A percentile compares a stretch with the other conserved stretches of the same genome.
Conservation (phyloP, 2,329 filamentous ascomycete genomes). For the Aspergillus sp. region DNA sequence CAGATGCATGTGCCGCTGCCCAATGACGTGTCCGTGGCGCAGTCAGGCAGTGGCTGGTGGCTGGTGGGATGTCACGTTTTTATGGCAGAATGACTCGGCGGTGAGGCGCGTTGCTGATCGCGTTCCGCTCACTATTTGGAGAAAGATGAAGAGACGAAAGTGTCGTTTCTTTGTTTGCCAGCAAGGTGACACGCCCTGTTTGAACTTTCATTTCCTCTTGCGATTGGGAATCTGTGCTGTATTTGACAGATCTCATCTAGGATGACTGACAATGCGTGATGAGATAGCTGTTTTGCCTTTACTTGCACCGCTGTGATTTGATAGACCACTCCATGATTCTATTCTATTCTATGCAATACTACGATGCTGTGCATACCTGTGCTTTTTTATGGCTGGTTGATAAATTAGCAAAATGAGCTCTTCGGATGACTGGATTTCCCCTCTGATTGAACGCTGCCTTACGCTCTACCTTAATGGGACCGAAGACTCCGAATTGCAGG, state of each 20-base stretch:
- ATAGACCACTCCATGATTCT: too few species aligned
- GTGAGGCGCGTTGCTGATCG: slow-evolving; percentile 12
- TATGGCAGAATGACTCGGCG: slow-evolving; percentile 6
- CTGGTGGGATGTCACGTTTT: slow-evolving; percentile 6
- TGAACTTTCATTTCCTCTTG: too few species aligned
- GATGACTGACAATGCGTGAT: too few species aligned
- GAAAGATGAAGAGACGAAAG: background rate
- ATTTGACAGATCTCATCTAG: too few species aligned
- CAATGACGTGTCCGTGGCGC: slow-evolving; percentile 29
- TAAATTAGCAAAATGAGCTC: slow-evolving; percentile 17
- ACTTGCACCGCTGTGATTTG: too few species aligned
- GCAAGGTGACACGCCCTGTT: background rate
- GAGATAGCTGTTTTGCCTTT: too few species aligned
- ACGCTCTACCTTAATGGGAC: slow-evolving; percentile 11
- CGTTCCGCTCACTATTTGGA: slow-evolving; percentile 1
- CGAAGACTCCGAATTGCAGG: slow-evolving; percentile 7
- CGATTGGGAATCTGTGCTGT: too few species aligned
- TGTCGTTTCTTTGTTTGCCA: background rate
- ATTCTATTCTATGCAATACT: too few species aligned
- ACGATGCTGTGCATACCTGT: too few species aligned
- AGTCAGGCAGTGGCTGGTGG: slow-evolving; percentile 8
- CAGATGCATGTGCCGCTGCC: slow-evolving; percentile 13
- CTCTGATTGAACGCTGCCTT: slow-evolving; percentile 19
- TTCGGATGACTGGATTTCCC: slow-evolving; percentile 18
- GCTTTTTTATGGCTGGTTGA: too few species aligned